Conservation (phyloP, 1,139 yeast species). For the Geotrichum cucujoidarum region DNA sequence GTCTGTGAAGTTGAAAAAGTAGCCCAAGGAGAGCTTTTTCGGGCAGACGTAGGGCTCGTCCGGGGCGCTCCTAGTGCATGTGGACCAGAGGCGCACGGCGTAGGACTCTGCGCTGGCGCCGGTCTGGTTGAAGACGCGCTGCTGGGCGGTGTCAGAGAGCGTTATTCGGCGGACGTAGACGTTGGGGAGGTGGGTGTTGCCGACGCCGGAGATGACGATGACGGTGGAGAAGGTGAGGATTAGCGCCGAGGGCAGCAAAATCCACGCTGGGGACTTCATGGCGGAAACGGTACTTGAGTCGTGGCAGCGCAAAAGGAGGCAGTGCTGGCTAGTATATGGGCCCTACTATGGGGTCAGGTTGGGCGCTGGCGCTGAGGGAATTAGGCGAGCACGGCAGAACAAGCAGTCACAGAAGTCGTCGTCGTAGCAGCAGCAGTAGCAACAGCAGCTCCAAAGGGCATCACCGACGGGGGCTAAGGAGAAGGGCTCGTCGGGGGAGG, state of each 20-base stretch:
- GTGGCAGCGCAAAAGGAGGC: not conserved
- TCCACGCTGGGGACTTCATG: constrained; percentile 17
- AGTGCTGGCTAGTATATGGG: no score
- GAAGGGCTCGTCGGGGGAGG: no score
- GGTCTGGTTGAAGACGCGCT: constrained; percentile 1
- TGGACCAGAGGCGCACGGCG: constrained; percentile 4
- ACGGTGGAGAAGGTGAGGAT: constrained; percentile 6
- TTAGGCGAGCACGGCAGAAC: no score
- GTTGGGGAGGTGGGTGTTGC: not conserved
- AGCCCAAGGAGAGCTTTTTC: not conserved
- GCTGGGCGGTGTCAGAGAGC: constrained; percentile 9
- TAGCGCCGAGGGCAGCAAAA: constrained; percentile 10
- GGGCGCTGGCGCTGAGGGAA: no score
- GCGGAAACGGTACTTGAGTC: not conserved
- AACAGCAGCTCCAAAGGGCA: no score
- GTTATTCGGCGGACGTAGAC: constrained; percentile 6
- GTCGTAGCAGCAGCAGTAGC: no score
- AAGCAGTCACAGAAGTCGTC: no score
- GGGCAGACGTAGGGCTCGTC: not conserved
- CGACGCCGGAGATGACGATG: constrained; percentile 6
- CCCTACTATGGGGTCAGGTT: no score
- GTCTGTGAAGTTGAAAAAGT: constrained; percentile 5
- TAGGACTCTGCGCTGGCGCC: constrained; percentile 7
- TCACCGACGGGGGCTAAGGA: no score
- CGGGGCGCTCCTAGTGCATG: not conserved